phyloP scores from a whole-genome alignment of 257 asterid species.

The Ballota nigra region DNA sequence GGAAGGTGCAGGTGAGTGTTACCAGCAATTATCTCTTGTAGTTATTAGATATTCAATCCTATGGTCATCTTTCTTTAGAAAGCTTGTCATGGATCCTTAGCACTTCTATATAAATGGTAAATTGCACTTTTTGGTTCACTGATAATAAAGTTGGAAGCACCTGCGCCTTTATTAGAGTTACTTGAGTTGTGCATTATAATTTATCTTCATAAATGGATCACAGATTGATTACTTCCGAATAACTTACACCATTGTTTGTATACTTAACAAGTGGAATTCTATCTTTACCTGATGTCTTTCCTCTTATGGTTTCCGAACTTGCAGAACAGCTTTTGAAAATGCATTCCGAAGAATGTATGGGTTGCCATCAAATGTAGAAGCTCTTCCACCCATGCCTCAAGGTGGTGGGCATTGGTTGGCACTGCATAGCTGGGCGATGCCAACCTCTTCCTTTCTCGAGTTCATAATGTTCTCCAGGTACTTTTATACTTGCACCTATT shows the following conservation, averaged over 20 bases:
- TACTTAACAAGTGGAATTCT: slow-evolving; percentile 1
- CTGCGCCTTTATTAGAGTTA: no score
- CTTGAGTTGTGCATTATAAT: no score
- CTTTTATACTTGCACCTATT: slow-evolving; percentile 10
- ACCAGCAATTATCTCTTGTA: slow-evolving; percentile 5
- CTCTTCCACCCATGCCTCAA: slow-evolving; percentile 99
- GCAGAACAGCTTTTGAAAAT: slow-evolving; percentile 76
- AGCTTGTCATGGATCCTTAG: background rate
- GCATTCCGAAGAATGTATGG: slow-evolving; percentile 86
- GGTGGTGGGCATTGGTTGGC: slow-evolving; percentile 93
- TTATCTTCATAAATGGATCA: no score
- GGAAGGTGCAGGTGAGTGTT: slow-evolving; percentile 90
- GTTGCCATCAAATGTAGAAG: slow-evolving; percentile 72
- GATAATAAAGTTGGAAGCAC: background rate
- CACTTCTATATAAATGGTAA: background rate
- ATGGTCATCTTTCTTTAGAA: background rate
- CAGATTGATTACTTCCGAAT: background rate
- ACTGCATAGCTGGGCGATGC: slow-evolving; percentile 98
- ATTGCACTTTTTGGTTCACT: background rate
- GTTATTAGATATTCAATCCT: slow-evolving; percentile 11
- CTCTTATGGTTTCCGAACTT: slow-evolving; percentile 19
- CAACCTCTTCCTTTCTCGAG: slow-evolving; percentile 91
- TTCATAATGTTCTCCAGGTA: slow-evolving; percentile 95
- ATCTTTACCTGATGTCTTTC: slow-evolving; percentile 14
- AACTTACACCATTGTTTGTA: background rate